Evolutionary conservation across 371 early-diverging fungal genomes (phyloP).

Genomic region (Apophysomyces variabilis): DNA sequence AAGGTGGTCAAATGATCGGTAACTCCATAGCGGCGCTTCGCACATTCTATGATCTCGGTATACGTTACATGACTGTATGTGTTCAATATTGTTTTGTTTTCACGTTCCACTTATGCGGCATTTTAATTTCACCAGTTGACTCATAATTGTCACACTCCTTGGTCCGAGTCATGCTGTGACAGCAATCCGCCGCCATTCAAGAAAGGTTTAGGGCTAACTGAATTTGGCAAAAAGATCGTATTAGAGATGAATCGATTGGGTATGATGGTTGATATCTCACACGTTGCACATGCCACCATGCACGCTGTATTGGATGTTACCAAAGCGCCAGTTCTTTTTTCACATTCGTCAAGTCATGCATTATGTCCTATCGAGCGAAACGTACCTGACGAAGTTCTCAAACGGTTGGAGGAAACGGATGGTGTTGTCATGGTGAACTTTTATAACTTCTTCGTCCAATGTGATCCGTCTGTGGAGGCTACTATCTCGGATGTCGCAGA

Average conservation of each 20-base stretch:
- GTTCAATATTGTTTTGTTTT: neutral
- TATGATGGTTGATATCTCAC: conserved; percentile 73
- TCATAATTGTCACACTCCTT: conserved; percentile 70
- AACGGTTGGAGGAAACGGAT: conserved; percentile 54
- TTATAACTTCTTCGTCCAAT: conserved; percentile 56
- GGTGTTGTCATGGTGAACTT: conserved; percentile 74
- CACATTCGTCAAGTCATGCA: conserved; percentile 63
- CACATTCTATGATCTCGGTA: conserved; percentile 60
- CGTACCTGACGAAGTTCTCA: conserved; percentile 68
- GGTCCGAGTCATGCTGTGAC: conserved; percentile 67
- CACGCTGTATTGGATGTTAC: conserved; percentile 57
- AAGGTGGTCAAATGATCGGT: conserved; percentile 73
- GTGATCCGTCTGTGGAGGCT: conserved; percentile 43
- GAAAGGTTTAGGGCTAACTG: conserved; percentile 55
- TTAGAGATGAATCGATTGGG: conserved; percentile 74
- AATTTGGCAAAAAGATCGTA: conserved; percentile 59
- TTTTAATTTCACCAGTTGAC: conserved; percentile 43
- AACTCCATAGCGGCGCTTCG: conserved; percentile 62
- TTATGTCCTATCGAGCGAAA: conserved; percentile 62
- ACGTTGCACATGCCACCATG: conserved; percentile 70
- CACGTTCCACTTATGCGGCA: neutral
- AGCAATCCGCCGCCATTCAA: conserved; percentile 51
- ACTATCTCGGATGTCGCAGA: conserved; percentile 61
- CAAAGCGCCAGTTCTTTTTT: conserved; percentile 66
- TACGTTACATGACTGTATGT: conserved; percentile 70